Conservation (phyloP, 768 basidiomycete species). For the Tylopilus sp. region DNA sequence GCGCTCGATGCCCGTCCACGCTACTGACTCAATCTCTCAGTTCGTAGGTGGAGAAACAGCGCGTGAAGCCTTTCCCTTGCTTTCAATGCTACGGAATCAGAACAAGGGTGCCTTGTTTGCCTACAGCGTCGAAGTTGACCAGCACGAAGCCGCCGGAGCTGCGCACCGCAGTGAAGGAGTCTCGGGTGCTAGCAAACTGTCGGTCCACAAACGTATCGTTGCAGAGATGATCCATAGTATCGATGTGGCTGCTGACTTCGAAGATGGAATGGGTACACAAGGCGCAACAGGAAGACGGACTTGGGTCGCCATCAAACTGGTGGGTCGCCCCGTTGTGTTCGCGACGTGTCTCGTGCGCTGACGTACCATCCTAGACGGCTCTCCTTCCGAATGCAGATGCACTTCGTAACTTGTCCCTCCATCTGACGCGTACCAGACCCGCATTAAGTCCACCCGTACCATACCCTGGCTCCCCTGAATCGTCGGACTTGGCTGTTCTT, state of each 20-base stretch:
- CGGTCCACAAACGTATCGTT: slow-evolving; percentile 59
- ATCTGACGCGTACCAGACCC: slow-evolving; percentile 47
- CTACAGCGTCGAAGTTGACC: slow-evolving; percentile 85
- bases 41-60: slow-evolving; percentile 91
- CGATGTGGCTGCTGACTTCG: slow-evolving; percentile 78
- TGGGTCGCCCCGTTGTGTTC: slow-evolving; percentile 30
- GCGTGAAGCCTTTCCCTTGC: slow-evolving; percentile 59
- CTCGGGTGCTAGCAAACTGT: slow-evolving; percentile 4
- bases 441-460: slow-evolving; percentile 35
- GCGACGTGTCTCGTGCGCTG: background rate
- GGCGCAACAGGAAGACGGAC: slow-evolving; percentile 48
- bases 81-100: slow-evolving; percentile 56
- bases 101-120: slow-evolving; percentile 77
- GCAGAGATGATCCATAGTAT: slow-evolving; percentile 75
- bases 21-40: slow-evolving; percentile 32
- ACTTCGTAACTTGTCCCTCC: slow-evolving; percentile 58
- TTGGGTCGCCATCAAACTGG: slow-evolving; percentile 86
- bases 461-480: slow-evolving; percentile 67
- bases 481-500: slow-evolving; percentile 58
- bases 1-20: background rate
- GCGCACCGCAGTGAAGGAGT: background rate
- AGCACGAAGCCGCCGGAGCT: slow-evolving; percentile 43
- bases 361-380: slow-evolving; percentile 49
- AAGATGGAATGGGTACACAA: slow-evolving; percentile 41
- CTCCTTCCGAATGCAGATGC: slow-evolving; percentile 61